phyloP scores from a whole-genome alignment of 306 rosid species.

The Gleditsia sinensis region DNA sequence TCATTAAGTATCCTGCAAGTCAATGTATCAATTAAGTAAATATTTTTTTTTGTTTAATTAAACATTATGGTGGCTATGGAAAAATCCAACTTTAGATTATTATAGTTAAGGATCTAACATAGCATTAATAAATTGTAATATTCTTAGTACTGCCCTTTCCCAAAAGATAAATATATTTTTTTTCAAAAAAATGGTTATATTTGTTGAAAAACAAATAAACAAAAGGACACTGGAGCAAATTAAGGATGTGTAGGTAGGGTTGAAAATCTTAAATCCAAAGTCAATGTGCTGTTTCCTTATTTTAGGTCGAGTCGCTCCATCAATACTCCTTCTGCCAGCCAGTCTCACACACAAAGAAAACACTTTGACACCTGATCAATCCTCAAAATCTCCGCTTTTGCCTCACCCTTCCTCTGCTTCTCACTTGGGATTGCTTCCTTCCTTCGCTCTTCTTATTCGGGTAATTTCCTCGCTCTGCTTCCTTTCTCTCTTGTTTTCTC shows the following conservation, averaged over 20 bases:
- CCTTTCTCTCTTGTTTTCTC: not conserved
- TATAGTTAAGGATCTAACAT: too few species aligned
- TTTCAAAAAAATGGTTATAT: too few species aligned
- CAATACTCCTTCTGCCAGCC: not conserved
- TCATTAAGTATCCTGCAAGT: too few species aligned
- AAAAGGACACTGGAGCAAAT: not conserved
- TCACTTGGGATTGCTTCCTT: not conserved
- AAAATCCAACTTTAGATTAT: too few species aligned
- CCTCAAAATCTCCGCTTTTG: slow-evolving; percentile 27
- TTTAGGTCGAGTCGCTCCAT: slow-evolving; percentile 23
- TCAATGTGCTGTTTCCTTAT: slow-evolving; percentile 10
- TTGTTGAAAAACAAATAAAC: not conserved
- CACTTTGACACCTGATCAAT: not conserved
- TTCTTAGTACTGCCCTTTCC: too few species aligned
- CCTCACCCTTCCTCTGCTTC: slow-evolving; percentile 1
- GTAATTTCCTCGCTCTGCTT: slow-evolving; percentile 29
- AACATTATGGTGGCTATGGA: too few species aligned
- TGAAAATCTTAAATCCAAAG: not conserved
- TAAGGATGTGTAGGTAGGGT: too few species aligned
- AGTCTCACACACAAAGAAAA: not conserved
- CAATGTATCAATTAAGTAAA: too few species aligned
- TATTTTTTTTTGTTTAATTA: too few species aligned
- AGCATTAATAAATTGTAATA: too few species aligned
- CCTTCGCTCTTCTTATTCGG: slow-evolving; percentile 29
- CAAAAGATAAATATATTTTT: too few species aligned